Base-by-base conservation (phyloP, 225 moss, liverwort and hornwort species). In the Anthoceros angustus region DNA sequence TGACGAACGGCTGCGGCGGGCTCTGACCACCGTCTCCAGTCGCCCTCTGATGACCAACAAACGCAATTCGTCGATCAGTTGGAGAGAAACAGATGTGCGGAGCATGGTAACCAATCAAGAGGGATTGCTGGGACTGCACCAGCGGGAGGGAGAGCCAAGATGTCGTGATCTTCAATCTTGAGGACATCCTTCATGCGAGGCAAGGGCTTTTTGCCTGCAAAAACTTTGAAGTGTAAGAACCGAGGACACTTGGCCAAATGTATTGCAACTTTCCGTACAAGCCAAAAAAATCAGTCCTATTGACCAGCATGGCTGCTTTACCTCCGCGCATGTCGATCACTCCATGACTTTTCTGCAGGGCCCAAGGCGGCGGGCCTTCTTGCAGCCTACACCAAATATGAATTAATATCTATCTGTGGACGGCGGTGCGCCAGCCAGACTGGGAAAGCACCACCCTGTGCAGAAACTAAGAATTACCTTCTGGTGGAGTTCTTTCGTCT, bases 121-220 rank as follows among this genome's bases (percentile, higher is more conserved):
- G 6, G 55, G 23, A 55, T 20, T 0, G 4, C 32, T 32, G 32
- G 32, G 32, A 9, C 8, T 7, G 10, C 23, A 55, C 55, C 55
- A 5, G 55, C 55, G 18, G 55, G 55, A 9, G 55, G 55, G 7
- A 55, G 55, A 7, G 55, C 55, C 55, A 55, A 55, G 14, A 20
- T 23, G 55, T 55, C 55, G 55, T 55, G 55, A 23, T 55, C 55
- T 23, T 55, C n/a, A 18, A 55, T 12, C 7, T 18, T 23, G 5
- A 55, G 55, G n/a, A 55, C 55, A 23, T 55, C 55, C 55, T 55
- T 55, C 55, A 55, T 55, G 7, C 55, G 55, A 20, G 55, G 55
- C 7, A 55, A 23, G 55, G 32, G 32, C 4, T 55, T 9, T 20
- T 55, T 55, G 23, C 55, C 55, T 55, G 55, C 55, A 15, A 55